phyloP scores from a whole-genome alignment of 257 asterid species.

The Nicotiana noctiflora region DNA sequence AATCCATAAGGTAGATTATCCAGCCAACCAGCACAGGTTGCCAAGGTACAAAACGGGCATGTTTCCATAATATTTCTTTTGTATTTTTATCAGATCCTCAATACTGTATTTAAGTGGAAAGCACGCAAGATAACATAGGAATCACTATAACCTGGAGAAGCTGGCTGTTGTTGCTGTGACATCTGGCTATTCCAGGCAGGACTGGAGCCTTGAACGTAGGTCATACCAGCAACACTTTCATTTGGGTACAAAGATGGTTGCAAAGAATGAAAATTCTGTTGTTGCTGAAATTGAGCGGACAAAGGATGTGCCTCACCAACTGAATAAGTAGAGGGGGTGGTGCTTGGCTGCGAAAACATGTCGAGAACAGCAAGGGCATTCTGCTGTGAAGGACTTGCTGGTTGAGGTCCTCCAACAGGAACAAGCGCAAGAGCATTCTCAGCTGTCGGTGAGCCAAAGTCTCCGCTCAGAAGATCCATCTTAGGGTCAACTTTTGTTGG shows the following conservation, averaged over 20 bases:
- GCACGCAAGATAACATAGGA: conserved; percentile 3
- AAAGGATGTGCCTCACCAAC: conserved; percentile 55
- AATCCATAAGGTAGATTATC: neutral
- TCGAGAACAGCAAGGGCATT: conserved; percentile 87
- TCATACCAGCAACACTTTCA: conserved; percentile 44
- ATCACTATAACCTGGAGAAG: conserved; percentile 72
- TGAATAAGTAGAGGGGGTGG: conserved; percentile 29
- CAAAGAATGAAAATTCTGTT: conserved; percentile 33
- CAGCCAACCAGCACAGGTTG: neutral
- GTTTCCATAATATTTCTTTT: neutral
- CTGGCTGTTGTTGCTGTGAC: conserved; percentile 64
- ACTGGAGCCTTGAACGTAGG: conserved; percentile 47
- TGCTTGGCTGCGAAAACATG: conserved; percentile 56
- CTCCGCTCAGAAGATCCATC: conserved; percentile 95
- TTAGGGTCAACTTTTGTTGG: conserved; percentile 45
- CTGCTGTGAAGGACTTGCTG: conserved; percentile 64
- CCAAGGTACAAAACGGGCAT: neutral
- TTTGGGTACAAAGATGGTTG: conserved; percentile 49
- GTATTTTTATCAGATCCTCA: neutral
- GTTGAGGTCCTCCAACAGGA: conserved; percentile 75
- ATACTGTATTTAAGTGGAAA: neutral
- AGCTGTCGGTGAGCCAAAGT: conserved; percentile 51
- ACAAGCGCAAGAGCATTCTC: conserved; percentile 68
- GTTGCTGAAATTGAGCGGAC: conserved; percentile 62
- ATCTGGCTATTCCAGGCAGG: conserved; percentile 59